Base-by-base conservation (phyloP, 306 rosid genomes). In the Hippophae tibetana region DNA sequence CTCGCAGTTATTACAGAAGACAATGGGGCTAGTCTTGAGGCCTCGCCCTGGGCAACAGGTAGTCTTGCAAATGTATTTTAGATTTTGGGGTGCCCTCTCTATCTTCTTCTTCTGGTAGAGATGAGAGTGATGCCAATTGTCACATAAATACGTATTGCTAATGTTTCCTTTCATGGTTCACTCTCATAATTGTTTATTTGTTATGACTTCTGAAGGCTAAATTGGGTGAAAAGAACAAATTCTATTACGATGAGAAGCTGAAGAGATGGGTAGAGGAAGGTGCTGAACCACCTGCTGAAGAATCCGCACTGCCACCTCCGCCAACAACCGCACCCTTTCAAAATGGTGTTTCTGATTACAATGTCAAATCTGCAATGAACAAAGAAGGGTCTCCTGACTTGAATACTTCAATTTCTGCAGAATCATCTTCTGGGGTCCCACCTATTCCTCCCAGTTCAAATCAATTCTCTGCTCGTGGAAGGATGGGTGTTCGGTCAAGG, bases 251-350 rank as follows among this genome's bases (percentile, higher is more conserved):
- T 54, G 89, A 89, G 66, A 84, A 89, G 63, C 81, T 84, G 71
- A 89, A 86, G 81, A 82, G 95, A 71, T 89, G 97, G 97, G 87
- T 89, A 10, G 97, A 89, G 71, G 86, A 86, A 75, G 97, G 97
- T 60, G 93, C 52, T 47, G 86, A 74, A 69, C 63, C 73, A 67
- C 95, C 95, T 12, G 73, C 93, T 56, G 97, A 82, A 78, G 93
- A 86, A 75, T 47, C 86, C 61, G 82, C 80, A 11, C 69, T 76
- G 73, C 83, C 89, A 5, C 97, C 97, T 42, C 97, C 97, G n/a
- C 97, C 97, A 13, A 31, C 38, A 31, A 73, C 74, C 56, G 55
- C 87, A 64, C 52, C 86, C 65, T 86, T 82, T 74, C 95, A 84
- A 71, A 82, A 89, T 75, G 95, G 89, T 49, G 64, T 65, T 38